Conservation (phyloP, 176 grass and related monocot species). For the Rhynchospora pubera region DNA sequence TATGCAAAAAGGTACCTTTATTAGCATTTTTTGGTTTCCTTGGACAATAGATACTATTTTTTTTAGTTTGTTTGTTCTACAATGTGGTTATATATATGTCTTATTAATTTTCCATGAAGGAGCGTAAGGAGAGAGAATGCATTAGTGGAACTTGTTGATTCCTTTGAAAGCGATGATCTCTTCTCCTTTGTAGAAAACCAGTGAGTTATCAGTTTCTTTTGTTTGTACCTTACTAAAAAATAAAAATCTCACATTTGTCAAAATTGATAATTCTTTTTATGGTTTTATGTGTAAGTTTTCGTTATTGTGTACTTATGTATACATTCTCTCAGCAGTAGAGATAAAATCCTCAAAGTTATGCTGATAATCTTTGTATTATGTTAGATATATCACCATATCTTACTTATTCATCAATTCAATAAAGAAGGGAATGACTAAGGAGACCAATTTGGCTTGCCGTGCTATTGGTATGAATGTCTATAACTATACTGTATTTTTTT, state of each 20-base stretch:
- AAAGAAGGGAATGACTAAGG: constrained; percentile 63
- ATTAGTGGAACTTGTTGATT: constrained; percentile 49
- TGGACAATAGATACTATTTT: neutral
- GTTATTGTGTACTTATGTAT: too few species aligned
- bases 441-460: constrained; percentile 54
- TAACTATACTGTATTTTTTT: too few species aligned
- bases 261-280: too few species aligned
- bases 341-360: neutral
- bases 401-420: constrained; percentile 69
- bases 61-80: neutral
- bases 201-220: constrained; percentile 29
- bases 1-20: constrained; percentile 82
- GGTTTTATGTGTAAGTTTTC: too few species aligned
- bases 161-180: constrained; percentile 73
- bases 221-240: neutral
- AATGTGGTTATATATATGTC: neutral
- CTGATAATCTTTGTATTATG: neutral
- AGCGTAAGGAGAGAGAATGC: constrained; percentile 61
- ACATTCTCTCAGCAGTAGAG: too few species aligned
- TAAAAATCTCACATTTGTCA: too few species aligned
- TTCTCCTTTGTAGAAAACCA: constrained; percentile 60
- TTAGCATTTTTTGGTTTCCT: neutral
- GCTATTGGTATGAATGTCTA: constrained; percentile 37
- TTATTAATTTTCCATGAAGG: constrained; percentile 29
- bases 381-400: constrained; percentile 66